Evolutionary conservation across 805 yeast species (phyloP).

Genomic region (Myxozyma neotropica): DNA sequence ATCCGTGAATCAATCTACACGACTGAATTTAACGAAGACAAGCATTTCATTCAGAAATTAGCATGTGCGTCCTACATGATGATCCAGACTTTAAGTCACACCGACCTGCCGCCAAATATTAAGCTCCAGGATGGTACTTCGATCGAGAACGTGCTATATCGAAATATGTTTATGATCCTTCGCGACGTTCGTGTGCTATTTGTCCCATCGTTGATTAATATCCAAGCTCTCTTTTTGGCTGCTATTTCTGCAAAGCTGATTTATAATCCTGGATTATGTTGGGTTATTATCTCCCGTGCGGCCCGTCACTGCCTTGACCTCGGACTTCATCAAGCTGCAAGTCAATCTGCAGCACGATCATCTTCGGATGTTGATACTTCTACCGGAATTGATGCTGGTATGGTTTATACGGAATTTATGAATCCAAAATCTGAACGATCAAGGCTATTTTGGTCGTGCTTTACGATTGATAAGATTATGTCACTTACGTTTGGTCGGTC

Average conservation of each 20-base stretch:
- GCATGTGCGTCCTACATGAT: conserved; percentile 28
- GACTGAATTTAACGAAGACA: conserved; percentile 12
- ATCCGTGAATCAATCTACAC: conserved; percentile 18
- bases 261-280: conserved; percentile 29
- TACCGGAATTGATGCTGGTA: conserved; percentile 19
- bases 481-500: conserved; percentile 30
- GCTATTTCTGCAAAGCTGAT: conserved; percentile 28
- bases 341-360: not conserved
- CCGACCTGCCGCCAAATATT: not conserved
- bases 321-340: conserved; percentile 12
- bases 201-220: conserved; percentile 22
- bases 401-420: conserved; percentile 11
- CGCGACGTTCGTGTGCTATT: conserved; percentile 24
- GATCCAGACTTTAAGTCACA: conserved; percentile 19
- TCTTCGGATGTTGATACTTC: not conserved
- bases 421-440: conserved; percentile 18
- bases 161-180: conserved; percentile 24
- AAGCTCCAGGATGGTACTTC: conserved; percentile 5
- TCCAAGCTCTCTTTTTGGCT: conserved; percentile 24
- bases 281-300: conserved; percentile 29
- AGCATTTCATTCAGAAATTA: conserved; percentile 19
- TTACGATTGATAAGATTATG: conserved; percentile 21
- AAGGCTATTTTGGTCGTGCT: conserved; percentile 29
- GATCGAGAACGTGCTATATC: conserved; percentile 17
- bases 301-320: conserved; percentile 28